A percentile compares a stretch with the other conserved stretches of the same genome.
These are phyloP conservation scores for Epipyxis sp. DNA, from an alignment of 108 stramenopile species.

Conservation along the genomic window DNA sequence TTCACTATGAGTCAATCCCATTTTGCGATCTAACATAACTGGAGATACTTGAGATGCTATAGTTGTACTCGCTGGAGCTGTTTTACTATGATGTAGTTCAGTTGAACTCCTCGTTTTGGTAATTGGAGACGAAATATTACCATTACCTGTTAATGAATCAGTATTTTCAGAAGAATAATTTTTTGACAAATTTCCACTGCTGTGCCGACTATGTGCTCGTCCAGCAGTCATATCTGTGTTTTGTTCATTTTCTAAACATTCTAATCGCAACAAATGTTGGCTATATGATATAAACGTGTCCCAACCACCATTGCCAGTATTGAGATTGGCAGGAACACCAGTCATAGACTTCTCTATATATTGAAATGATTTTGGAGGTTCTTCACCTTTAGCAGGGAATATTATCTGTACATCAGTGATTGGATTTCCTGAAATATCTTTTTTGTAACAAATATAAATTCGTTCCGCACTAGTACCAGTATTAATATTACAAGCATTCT, in stretches of 20 bases:
- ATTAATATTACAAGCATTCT: conserved; percentile 45
- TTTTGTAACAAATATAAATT: conserved; percentile 44
- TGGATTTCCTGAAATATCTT: conserved; percentile 45
- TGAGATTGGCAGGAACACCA: conserved; percentile 42
- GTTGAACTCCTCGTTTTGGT: conserved; percentile 1
- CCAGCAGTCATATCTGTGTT: neutral
- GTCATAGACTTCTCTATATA: conserved; percentile 35
- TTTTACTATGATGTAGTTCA: neutral
- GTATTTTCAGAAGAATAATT: neutral
- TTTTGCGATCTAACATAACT: neutral
- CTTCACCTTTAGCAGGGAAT: conserved; percentile 38
- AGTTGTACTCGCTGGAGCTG: conserved; percentile 6
- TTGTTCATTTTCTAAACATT: neutral
- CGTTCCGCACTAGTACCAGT: conserved; percentile 47
- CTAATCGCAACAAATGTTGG: conserved; percentile 36
- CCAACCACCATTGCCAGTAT: conserved; percentile 40
- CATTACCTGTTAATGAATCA: neutral
- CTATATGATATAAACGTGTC: conserved; percentile 40
- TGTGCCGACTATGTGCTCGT: neutral
- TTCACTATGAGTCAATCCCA: too few relatives aligned
- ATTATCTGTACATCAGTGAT: conserved; percentile 45
- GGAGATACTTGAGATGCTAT: neutral
- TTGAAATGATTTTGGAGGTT: conserved; percentile 40
- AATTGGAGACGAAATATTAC: too few relatives aligned
- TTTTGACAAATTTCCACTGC: neutral